Percentiles rank a stretch among this genome's conserved stretches.
Evolutionary conservation across 2,329 filamentous ascomycete species (phyloP).

Genomic region (Celoporthe dispersa): DNA sequence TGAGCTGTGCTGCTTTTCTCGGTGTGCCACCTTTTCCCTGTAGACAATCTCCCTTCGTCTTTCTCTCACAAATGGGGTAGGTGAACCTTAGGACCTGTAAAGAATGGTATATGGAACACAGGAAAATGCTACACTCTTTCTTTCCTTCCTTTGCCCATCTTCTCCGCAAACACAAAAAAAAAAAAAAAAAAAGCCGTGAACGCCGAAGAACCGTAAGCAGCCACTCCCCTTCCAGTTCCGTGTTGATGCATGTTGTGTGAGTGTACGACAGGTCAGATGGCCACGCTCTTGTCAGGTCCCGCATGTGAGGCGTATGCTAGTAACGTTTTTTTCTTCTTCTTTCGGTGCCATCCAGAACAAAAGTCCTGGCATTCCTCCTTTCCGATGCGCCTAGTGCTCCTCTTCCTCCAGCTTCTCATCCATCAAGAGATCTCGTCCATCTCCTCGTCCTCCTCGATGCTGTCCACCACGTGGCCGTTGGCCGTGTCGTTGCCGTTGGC

Average conservation of each 20-base stretch:
- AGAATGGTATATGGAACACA: slow-evolving; percentile 24
- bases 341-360: neutral
- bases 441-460: slow-evolving; percentile 19
- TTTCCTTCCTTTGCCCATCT: slow-evolving; percentile 9
- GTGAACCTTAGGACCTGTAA: neutral
- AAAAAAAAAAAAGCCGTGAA: slow-evolving; percentile 19
- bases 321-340: neutral
- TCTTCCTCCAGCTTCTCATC: neutral
- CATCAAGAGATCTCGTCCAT: slow-evolving; percentile 22
- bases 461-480: slow-evolving; percentile 25
- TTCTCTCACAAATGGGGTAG: neutral
- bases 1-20: neutral
- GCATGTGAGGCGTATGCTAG: neutral
- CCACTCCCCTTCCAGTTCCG: neutral
- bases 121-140: slow-evolving; percentile 18
- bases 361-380: too few relatives aligned
- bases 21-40: neutral
- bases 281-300: neutral
- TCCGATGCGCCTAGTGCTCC: neutral
- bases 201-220: slow-evolving; percentile 7
- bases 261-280: slow-evolving; percentile 8
- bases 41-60: slow-evolving; percentile 8
- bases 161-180: slow-evolving; percentile 11
- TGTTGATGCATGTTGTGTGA: slow-evolving; percentile 10
- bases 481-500: slow-evolving; percentile 18